Conservation (phyloP, 257 asterid genomes). For the Fraxinus excelsior region DNA sequence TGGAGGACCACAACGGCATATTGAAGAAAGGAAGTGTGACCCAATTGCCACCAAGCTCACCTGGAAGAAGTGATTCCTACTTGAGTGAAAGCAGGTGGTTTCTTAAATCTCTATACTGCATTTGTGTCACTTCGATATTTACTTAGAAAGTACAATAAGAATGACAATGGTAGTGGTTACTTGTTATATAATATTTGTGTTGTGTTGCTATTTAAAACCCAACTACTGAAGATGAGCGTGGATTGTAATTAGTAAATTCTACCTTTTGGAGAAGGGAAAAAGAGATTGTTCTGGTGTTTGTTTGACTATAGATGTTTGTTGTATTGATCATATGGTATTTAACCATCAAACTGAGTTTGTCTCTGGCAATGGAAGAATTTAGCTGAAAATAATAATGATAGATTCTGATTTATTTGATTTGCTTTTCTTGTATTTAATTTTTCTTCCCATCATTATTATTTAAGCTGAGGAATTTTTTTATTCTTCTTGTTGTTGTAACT, state of each 20-base stretch:
- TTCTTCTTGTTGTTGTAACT: no score
- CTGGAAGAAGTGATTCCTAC: conserved; percentile 56
- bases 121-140: not conserved
- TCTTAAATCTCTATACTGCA: not conserved
- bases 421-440: not conserved
- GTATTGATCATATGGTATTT: conserved; percentile 1
- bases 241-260: not conserved
- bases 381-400: not conserved
- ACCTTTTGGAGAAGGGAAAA: not conserved
- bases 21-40: conserved; percentile 30
- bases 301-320: not conserved
- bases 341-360: not conserved
- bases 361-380: no score
- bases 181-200: not conserved
- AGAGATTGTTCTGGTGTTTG: not conserved
- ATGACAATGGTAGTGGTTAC: not conserved
- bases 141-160: not conserved
- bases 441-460: not conserved
- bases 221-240: conserved; percentile 9
- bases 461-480: not conserved
- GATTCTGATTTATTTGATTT: not conserved
- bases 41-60: conserved; percentile 38
- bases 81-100: conserved; percentile 85
- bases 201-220: not conserved
- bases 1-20: conserved; percentile 14